Evolutionary conservation across 2,329 filamentous ascomycete genomes (phyloP).

Genomic region (Exophiala mesophila): DNA sequence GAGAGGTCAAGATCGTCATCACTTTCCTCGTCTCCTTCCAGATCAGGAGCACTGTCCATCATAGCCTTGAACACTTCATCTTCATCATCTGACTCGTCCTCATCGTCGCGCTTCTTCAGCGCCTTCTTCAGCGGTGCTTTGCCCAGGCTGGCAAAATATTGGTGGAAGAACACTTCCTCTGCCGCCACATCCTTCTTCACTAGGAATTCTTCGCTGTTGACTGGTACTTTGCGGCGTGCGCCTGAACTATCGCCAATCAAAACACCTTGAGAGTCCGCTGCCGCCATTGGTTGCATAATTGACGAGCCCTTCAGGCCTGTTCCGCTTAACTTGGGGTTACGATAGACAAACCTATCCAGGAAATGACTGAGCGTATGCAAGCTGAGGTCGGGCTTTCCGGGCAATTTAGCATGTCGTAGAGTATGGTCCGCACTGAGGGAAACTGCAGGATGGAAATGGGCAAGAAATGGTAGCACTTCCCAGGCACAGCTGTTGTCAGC

Average conservation of each 20-base stretch:
- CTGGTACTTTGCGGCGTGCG: slow-evolving; percentile 50
- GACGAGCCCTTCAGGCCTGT: slow-evolving; percentile 68
- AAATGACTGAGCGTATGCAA: slow-evolving; percentile 92
- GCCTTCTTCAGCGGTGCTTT: slow-evolving; percentile 54
- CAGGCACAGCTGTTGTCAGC: slow-evolving; percentile 91
- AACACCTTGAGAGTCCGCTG: slow-evolving; percentile 55
- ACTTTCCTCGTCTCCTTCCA: slow-evolving; percentile 61
- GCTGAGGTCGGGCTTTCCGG: slow-evolving; percentile 83
- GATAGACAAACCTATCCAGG: slow-evolving; percentile 97
- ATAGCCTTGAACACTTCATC: slow-evolving; percentile 91
- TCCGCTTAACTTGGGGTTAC: slow-evolving; percentile 68
- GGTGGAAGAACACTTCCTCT: slow-evolving; percentile 97
- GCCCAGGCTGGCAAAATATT: slow-evolving; percentile 78
- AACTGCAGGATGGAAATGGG: slow-evolving; percentile 91
- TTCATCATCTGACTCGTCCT: slow-evolving; percentile 57
- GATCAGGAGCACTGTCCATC: slow-evolving; percentile 71
- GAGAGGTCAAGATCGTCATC: slow-evolving; percentile 53
- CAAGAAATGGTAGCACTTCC: slow-evolving; percentile 73
- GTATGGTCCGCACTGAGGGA: slow-evolving; percentile 73
- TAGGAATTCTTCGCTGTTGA: slow-evolving; percentile 91
- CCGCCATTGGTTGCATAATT: slow-evolving; percentile 91
- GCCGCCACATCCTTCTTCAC: slow-evolving; percentile 82
- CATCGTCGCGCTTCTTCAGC: slow-evolving; percentile 44
- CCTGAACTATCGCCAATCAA: slow-evolving; percentile 57
- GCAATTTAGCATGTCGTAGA: slow-evolving; percentile 63